A percentile compares a stretch with the other conserved stretches of the same genome.
phyloP scores from a whole-genome alignment of 257 asterid genomes.

The Nicotiana tabacum region DNA sequence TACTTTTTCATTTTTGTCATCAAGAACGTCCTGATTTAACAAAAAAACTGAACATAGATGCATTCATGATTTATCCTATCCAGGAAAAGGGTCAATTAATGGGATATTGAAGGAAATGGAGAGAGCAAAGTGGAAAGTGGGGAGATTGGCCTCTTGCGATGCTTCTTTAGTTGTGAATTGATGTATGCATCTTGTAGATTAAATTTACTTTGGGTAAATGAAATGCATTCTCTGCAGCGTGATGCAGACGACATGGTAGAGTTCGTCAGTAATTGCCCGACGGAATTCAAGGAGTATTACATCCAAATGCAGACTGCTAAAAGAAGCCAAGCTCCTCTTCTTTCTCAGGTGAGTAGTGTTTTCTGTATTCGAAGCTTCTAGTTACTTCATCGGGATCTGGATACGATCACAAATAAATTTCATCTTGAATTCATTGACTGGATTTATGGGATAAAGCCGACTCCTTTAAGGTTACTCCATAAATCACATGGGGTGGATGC shows the following conservation, averaged over 20 bases:
- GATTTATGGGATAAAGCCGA: neutral
- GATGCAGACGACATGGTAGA: conserved; percentile 82
- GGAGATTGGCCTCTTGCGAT: neutral
- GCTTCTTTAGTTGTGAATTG: neutral
- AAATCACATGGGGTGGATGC: neutral
- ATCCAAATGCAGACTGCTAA: conserved; percentile 97
- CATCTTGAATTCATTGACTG: neutral
- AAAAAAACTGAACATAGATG: neutral
- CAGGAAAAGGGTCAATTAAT: neutral
- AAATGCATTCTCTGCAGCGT: conserved; percentile 42
- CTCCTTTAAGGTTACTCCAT: neutral
- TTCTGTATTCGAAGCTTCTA: neutral
- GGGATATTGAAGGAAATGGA: neutral
- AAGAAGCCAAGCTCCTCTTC: conserved; percentile 92
- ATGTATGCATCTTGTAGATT: neutral
- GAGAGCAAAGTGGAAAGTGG: neutral
- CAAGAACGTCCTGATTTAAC: neutral
- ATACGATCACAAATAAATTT: neutral
- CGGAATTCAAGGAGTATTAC: conserved; percentile 88
- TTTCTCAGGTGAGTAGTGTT: conserved; percentile 57
- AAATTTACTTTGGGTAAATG: neutral
- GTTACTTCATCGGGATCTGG: neutral
- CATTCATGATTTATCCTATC: neutral
- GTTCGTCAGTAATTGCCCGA: conserved; percentile 61
- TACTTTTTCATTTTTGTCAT: neutral